Base-by-base conservation (phyloP, 2,329 filamentous ascomycete species). In the Cytospora piceicola region DNA sequence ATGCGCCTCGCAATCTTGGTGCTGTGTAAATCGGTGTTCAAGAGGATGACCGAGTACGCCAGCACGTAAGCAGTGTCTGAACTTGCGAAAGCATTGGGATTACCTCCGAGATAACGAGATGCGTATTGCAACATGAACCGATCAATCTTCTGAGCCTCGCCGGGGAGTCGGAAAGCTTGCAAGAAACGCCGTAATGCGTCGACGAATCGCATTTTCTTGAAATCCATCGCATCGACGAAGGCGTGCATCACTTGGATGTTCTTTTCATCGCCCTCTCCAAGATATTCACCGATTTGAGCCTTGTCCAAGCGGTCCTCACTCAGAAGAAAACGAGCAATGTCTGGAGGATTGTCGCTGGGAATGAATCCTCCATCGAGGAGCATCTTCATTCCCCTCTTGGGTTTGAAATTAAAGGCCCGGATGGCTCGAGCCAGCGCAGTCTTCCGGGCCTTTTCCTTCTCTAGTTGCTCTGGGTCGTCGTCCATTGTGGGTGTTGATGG, bases 51-150 rank as follows among this genome's bases (percentile, higher is more conserved):
- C 0, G 94, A 98, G 78, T 99, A 99, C 0, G 93, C 90, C 46
- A 99, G 82, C 11, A 99, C 93, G 71, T 99, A 99, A 17, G 95
- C 94, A 0, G 96, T 99, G 75, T 99, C 96, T 2, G 95, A 96
- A 73, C 98, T 99, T 42, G 95, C 95, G 77, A 97, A 99, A 1
- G 95, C 94, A 74, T 97, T 97, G 0, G 95, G 95, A 71, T 99
- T 99, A 34, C 94, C 94, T 67, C 90, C 90, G 60, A 96, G 91
- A 76, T 99, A 99, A 67, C 94, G 89, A 77, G 98, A 94, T 12
- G 95, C 95, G 78, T 98, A 99, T 77, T 99, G 99, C 70, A 99
- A 82, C 95, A 99, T 98, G 79, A 98, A 96, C 57, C 95, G 92
- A 87, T 99, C 95, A 71, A 99, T 99, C 81, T 99, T 99, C 75